Evolutionary conservation across 2,329 filamentous ascomycete genomes (phyloP).

Genomic region (Talaromyces albobiverticillius): DNA sequence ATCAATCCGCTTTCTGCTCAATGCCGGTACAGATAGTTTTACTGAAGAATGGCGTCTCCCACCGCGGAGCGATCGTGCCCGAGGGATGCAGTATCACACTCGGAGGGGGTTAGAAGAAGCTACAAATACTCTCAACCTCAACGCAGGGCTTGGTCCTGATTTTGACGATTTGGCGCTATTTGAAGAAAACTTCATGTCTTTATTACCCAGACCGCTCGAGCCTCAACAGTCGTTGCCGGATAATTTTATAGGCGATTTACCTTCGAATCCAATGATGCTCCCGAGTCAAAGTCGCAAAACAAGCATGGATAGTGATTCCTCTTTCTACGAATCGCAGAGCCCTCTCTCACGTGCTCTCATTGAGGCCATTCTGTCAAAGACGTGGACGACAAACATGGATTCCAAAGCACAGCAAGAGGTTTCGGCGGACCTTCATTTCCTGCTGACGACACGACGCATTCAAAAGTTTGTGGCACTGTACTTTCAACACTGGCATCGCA

Average conservation of each 20-base stretch:
- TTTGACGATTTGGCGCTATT: constrained; percentile 28
- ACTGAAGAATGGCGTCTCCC: constrained; percentile 45
- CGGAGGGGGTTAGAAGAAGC: constrained; percentile 25
- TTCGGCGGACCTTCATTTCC: constrained; percentile 35
- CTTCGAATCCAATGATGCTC: constrained; percentile 18
- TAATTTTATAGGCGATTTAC: constrained; percentile 20
- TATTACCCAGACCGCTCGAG: constrained; percentile 38
- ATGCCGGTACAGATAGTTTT: constrained; percentile 46
- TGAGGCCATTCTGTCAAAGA: constrained; percentile 38
- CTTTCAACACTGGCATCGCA: constrained; percentile 46
- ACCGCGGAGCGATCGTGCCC: constrained; percentile 35
- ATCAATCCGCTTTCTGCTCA: constrained; percentile 47
- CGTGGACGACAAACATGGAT: constrained; percentile 37
- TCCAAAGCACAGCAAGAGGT: constrained; percentile 39
- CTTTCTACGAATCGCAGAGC: constrained; percentile 34
- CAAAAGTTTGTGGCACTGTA: constrained; percentile 42
- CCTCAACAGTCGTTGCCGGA: constrained; percentile 23
- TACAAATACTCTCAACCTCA: constrained; percentile 18
- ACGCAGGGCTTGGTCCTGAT: constrained; percentile 21
- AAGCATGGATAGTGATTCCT: constrained; percentile 19
- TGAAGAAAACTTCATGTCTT: constrained; percentile 35
- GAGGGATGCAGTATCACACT: constrained; percentile 36
- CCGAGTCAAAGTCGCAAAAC: constrained; percentile 21
- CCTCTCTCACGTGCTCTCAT: constrained; percentile 39
- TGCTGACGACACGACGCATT: constrained; percentile 41